Evolutionary conservation across 2,329 filamentous ascomycete species (phyloP).

Genomic region (Emericellopsis atlantica): DNA sequence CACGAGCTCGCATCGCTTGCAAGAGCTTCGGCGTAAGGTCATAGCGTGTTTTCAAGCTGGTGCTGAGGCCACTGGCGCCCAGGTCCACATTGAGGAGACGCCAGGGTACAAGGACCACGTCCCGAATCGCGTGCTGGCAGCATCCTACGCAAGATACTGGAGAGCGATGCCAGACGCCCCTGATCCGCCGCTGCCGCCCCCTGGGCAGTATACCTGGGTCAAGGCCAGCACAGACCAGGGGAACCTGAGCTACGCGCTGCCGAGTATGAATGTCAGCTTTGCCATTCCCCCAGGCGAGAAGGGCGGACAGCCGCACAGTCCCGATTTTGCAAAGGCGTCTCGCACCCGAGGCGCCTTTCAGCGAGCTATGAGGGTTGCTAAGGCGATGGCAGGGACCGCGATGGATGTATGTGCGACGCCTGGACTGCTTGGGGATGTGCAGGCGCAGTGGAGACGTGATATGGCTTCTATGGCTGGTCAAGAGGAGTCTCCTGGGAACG

Average conservation of each 20-base stretch:
- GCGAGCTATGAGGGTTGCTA: constrained; percentile 9
- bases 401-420: constrained; percentile 9
- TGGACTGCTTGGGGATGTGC: constrained; percentile 8
- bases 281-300: constrained; percentile 27
- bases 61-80: constrained; percentile 30
- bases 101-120: constrained; percentile 40
- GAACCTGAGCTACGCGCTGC: constrained; percentile 43
- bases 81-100: constrained; percentile 22
- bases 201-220: constrained; percentile 28
- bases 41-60: constrained; percentile 26
- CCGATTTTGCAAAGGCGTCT: constrained; percentile 10
- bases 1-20: not conserved
- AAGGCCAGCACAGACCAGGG: constrained; percentile 47
- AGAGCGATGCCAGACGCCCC: constrained; percentile 21
- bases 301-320: constrained; percentile 8
- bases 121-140: constrained; percentile 34
- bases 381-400: constrained; percentile 10
- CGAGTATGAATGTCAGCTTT: constrained; percentile 39
- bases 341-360: constrained; percentile 9
- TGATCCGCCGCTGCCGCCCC: constrained; percentile 13
- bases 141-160: constrained; percentile 29
- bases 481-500: no score
- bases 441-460: constrained; percentile 10
- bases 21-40: constrained; percentile 25
- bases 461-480: constrained; percentile 2